These are phyloP conservation scores for Entophlyctis luteolus DNA, from an alignment of 192 early-diverging fungal genomes.

Conservation along the genomic window DNA sequence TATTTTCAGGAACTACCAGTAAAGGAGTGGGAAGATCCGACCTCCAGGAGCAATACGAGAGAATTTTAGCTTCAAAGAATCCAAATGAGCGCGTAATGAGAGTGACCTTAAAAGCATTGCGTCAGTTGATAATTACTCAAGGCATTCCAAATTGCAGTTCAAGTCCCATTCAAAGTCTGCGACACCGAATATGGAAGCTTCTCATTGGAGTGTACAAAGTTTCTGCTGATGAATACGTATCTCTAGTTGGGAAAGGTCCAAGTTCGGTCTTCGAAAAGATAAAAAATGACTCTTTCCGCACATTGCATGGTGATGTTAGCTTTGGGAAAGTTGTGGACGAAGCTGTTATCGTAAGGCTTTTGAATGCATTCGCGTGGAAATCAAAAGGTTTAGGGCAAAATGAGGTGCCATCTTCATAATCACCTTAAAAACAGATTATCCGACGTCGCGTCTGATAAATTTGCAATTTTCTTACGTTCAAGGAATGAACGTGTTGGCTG, in stretches of 20 bases:
- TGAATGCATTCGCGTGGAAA: conserved; percentile 86
- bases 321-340: conserved; percentile 71
- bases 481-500: conserved; percentile 90
- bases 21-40: conserved; percentile 15
- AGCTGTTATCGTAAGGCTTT: conserved; percentile 67
- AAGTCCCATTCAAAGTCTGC: conserved; percentile 29
- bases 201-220: conserved; percentile 69
- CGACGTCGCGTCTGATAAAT: conserved; percentile 46
- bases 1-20: conserved; percentile 13
- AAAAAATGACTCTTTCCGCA: conserved; percentile 85
- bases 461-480: conserved; percentile 78
- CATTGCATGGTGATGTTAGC: conserved; percentile 62
- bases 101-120: conserved; percentile 49
- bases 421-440: conserved; percentile 32
- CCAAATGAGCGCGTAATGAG: conserved; percentile 53
- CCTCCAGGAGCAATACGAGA: conserved; percentile 40
- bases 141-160: conserved; percentile 56
- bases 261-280: conserved; percentile 76
- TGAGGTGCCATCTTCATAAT: background rate
- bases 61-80: conserved; percentile 48
- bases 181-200: conserved; percentile 69
- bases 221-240: conserved; percentile 69
- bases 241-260: conserved; percentile 64
- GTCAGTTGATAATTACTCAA: conserved; percentile 54
- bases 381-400: conserved; percentile 57